Percentiles rank a stretch among this genome's conserved stretches.
Evolutionary conservation across 2,329 filamentous ascomycete species (phyloP).

Genomic region (Setomelanomma holmii): DNA sequence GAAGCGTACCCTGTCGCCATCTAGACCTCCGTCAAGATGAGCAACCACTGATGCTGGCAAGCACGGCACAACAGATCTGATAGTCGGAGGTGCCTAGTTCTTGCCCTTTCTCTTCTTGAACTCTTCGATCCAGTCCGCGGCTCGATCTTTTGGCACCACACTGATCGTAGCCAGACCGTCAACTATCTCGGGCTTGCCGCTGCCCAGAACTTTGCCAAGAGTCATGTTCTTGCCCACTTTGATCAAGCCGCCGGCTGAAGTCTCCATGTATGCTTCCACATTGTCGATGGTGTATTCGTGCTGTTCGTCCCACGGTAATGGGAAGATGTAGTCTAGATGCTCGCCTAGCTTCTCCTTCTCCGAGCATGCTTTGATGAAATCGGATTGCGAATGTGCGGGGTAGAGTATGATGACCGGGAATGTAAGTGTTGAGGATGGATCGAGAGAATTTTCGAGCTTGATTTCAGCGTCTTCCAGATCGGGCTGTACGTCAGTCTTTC

Average conservation of each 20-base stretch:
- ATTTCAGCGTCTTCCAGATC: slow-evolving; percentile 87
- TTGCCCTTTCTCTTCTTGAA: slow-evolving; percentile 74
- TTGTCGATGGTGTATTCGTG: slow-evolving; percentile 68
- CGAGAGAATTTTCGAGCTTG: slow-evolving; percentile 73
- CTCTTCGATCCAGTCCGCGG: slow-evolving; percentile 79
- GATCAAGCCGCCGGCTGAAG: slow-evolving; percentile 76
- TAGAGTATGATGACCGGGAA: slow-evolving; percentile 88
- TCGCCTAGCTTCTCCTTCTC: slow-evolving; percentile 78
- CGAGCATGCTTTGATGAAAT: slow-evolving; percentile 87
- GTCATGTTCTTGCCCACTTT: slow-evolving; percentile 88
- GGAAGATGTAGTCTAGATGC: slow-evolving; percentile 85
- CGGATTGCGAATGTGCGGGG: slow-evolving; percentile 79
- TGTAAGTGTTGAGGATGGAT: slow-evolving; percentile 72
- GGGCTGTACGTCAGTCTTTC: slow-evolving; percentile 73
- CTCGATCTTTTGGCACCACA: slow-evolving; percentile 75
- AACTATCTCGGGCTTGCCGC: slow-evolving; percentile 83
- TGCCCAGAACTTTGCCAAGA: slow-evolving; percentile 75
- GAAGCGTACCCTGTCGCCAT: not conserved
- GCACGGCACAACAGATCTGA: not conserved
- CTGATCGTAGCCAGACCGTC: slow-evolving; percentile 85
- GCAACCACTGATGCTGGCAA: not conserved
- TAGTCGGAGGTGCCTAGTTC: not conserved
- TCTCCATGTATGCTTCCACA: slow-evolving; percentile 93
- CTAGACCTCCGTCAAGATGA: not conserved
- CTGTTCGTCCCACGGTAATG: slow-evolving; percentile 81